Evolutionary conservation across 164 flowering plant species (phyloP), one percentile per base, ranked within the genome.

Genomic region (Magnolia kwangsiensis): DNA sequence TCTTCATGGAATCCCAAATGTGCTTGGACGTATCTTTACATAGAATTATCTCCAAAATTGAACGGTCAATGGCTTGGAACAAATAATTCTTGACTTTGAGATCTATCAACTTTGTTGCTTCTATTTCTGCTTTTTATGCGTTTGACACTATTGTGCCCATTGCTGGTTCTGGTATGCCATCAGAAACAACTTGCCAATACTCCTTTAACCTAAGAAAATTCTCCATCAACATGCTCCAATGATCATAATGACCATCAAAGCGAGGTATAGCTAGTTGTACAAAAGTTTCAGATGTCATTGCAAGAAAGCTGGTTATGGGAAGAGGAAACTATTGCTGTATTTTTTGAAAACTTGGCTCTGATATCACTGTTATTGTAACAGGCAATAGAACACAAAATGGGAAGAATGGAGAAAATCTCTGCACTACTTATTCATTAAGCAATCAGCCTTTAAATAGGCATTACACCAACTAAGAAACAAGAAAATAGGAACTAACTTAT

Each of bases 171-270:
- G 31, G 6, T 8, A 65, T 65, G 10, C 9, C 68, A 65, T 65
- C 29, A 4, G 24, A 20, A 9, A 65, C 68, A 20, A 65, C 29
- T 20, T 7, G 29, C 68, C 68, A 65, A 23, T 65, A 65, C 68
- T 65, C 68, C 23, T 65, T 65, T 3, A 31, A 65, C 13, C 68
- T 65, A 24, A 65, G 8, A 2, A 65, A 65, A 23, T 65, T 65
- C 23, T 65, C 31, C 45, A 24, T 65, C 68, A 65, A 23, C 68
- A 65, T 65, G 45, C 8, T 65, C 68, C 68, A 65, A 65, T 65
- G 31, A 8, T 65, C 68, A 24, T 65, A 65, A 9, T 65, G 68
- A 23, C 68, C 68, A 65, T 65, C 68, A 65, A 65, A 65, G 68
- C 27, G 68, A 21, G 68, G 68, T 3, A 65, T 65, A 0, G 68